Conservation (phyloP, 106 monocot species). For the Phalaenopsis aphrodite region DNA sequence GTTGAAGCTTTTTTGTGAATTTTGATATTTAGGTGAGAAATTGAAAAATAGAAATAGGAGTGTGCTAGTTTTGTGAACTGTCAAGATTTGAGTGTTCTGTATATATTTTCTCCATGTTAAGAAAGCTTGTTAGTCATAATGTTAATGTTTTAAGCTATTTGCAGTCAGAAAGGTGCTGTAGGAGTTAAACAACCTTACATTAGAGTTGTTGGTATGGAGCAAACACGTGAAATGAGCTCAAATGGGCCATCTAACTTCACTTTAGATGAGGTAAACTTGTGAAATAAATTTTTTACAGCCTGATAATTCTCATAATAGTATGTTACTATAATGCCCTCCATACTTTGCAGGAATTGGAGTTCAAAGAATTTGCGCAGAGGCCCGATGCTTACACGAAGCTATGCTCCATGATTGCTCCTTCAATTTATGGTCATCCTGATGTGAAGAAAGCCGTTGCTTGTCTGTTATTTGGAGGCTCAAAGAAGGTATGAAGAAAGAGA, state of each 20-base stretch:
- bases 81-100: too few species aligned
- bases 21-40: too few species aligned
- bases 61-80: too few species aligned
- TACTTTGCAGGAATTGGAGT: slow-evolving; percentile 54
- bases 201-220: slow-evolving; percentile 92
- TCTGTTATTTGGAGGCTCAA: slow-evolving; percentile 88
- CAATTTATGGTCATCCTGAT: slow-evolving; percentile 93
- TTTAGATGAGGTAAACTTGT: slow-evolving; percentile 56
- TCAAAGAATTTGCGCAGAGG: slow-evolving; percentile 91
- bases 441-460: slow-evolving; percentile 96
- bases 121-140: background rate
- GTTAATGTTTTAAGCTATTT: slow-evolving; percentile 3
- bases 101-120: too few species aligned
- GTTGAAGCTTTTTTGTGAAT: too few species aligned
- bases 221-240: slow-evolving; percentile 71
- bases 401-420: slow-evolving; percentile 89
- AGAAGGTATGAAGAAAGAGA: slow-evolving; percentile 48
- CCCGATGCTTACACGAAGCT: slow-evolving; percentile 81
- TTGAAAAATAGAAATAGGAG: too few species aligned
- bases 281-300: too few species aligned
- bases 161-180: slow-evolving; percentile 86
- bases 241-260: slow-evolving; percentile 70
- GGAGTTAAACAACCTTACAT: slow-evolving; percentile 98
- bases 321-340: background rate
- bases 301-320: background rate